Conservation (phyloP, 1,284 basidiomycete species). For the Lentinula novae-zelandiae region DNA sequence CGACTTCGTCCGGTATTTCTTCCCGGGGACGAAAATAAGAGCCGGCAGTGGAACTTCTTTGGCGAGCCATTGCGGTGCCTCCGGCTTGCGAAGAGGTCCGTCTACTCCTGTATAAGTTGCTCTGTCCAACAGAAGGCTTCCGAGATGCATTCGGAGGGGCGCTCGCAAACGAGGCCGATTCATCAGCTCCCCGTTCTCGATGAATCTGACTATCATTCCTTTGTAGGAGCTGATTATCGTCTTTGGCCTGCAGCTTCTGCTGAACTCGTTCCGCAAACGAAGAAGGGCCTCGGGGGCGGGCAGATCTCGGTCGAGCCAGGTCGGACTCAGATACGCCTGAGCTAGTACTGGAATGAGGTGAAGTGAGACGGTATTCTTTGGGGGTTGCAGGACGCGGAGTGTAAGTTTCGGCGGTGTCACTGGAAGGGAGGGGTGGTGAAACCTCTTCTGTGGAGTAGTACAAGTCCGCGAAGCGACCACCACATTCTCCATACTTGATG, state of each 20-base stretch:
- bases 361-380: constrained; percentile 10
- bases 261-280: constrained; percentile 37
- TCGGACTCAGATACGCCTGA: constrained; percentile 11
- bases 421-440: background rate
- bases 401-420: background rate
- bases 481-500: constrained; percentile 20
- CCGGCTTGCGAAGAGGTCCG: background rate
- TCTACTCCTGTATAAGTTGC: background rate
- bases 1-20: constrained; percentile 17
- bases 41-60: constrained; percentile 9
- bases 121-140: background rate
- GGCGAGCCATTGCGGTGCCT: background rate
- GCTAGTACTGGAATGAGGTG: constrained; percentile 12
- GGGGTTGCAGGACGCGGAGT: background rate
- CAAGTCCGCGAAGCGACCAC: constrained; percentile 29
- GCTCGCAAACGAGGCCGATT: background rate
- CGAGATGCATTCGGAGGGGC: background rate
- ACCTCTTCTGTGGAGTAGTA: constrained; percentile 23
- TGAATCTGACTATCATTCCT: background rate
- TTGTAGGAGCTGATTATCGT: background rate
- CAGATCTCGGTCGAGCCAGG: constrained; percentile 19
- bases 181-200: background rate
- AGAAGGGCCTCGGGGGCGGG: constrained; percentile 24
- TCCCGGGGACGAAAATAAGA: constrained; percentile 18
- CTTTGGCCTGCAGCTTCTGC: constrained; percentile 28